Evolutionary conservation across 352 stramenopile genomes (phyloP).

Genomic region (Phytophthora colocasiae): DNA sequence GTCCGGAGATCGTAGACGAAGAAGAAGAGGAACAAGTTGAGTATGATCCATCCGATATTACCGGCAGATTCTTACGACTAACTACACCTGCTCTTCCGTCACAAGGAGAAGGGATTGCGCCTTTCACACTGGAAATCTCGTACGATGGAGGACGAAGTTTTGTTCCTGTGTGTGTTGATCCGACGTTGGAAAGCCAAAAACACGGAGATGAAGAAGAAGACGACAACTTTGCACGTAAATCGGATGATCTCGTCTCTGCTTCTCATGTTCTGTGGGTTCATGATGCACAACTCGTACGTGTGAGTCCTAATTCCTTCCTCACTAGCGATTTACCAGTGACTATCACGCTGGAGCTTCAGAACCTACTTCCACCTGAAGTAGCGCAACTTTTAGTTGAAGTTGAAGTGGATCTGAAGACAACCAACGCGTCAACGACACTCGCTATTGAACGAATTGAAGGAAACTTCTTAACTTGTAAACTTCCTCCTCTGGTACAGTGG

Average conservation of each 20-base stretch:
- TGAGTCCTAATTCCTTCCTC: constrained; percentile 67
- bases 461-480: constrained; percentile 40
- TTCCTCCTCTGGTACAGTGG: constrained; percentile 57
- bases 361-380: constrained; percentile 32
- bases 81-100: constrained; percentile 33
- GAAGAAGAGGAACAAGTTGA: constrained; percentile 26
- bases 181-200: constrained; percentile 10
- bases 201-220: constrained; percentile 13
- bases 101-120: constrained; percentile 25
- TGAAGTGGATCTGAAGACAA: constrained; percentile 12
- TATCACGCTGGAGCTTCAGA: constrained; percentile 49
- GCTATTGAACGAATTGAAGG: constrained; percentile 31
- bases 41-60: constrained; percentile 21
- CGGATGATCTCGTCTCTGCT: background rate
- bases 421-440: constrained; percentile 28
- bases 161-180: constrained; percentile 38
- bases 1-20: constrained; percentile 5
- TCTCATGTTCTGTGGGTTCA: constrained; percentile 55
- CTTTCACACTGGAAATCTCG: constrained; percentile 41
- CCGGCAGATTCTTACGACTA: constrained; percentile 33
- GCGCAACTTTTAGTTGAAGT: constrained; percentile 27
- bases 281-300: constrained; percentile 42
- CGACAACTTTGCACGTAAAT: constrained; percentile 6
- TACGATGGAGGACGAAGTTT: constrained; percentile 32
- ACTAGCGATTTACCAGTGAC: constrained; percentile 39